A percentile compares a stretch with the other conserved stretches of the same genome.
Evolutionary conservation across 768 basidiomycete species (phyloP).

Genomic region (Paxillus ammoniavirescens): DNA sequence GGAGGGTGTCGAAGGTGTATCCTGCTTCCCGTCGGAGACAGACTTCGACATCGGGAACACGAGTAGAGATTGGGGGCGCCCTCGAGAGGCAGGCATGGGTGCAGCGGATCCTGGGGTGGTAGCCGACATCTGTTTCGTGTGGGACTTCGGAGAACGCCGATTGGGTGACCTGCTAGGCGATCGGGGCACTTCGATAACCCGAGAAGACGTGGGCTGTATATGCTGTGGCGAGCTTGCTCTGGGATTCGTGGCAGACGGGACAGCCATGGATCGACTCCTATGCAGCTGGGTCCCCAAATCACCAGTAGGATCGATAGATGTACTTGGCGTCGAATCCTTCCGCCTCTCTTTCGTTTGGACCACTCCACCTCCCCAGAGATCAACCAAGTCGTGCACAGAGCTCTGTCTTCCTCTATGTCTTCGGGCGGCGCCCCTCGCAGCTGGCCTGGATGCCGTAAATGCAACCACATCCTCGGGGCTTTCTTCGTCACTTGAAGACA

Average conservation of each 20-base stretch:
- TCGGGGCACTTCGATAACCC: constrained; percentile 16
- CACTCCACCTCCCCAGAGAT: constrained; percentile 67
- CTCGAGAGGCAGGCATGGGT: constrained; percentile 40
- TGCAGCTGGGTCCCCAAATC: constrained; percentile 15
- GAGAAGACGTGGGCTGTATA: constrained; percentile 18
- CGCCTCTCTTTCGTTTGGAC: constrained; percentile 43
- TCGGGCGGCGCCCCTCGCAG: constrained; percentile 24
- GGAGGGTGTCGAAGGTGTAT: constrained; percentile 31
- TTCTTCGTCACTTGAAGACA: constrained; percentile 57
- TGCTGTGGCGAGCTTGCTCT: constrained; percentile 25
- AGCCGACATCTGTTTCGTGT: constrained; percentile 31
- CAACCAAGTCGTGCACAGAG: constrained; percentile 82
- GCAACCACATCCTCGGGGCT: constrained; percentile 48
- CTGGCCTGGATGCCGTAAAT: constrained; percentile 20
- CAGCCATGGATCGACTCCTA: constrained; percentile 20
- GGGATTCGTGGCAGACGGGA: constrained; percentile 18
- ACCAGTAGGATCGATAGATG: constrained; percentile 15
- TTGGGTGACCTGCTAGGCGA: constrained; percentile 31
- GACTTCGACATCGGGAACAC: constrained; percentile 52
- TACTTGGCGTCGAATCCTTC: constrained; percentile 18
- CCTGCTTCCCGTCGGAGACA: constrained; percentile 39
- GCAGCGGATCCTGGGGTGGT: constrained; percentile 19
- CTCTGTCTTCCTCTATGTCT: constrained; percentile 58
- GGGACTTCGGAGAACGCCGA: constrained; percentile 26
- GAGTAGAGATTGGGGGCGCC: constrained; percentile 83